Evolutionary conservation across 2,329 filamentous ascomycete species (phyloP).

Genomic region (Fusarium protoensiforme): DNA sequence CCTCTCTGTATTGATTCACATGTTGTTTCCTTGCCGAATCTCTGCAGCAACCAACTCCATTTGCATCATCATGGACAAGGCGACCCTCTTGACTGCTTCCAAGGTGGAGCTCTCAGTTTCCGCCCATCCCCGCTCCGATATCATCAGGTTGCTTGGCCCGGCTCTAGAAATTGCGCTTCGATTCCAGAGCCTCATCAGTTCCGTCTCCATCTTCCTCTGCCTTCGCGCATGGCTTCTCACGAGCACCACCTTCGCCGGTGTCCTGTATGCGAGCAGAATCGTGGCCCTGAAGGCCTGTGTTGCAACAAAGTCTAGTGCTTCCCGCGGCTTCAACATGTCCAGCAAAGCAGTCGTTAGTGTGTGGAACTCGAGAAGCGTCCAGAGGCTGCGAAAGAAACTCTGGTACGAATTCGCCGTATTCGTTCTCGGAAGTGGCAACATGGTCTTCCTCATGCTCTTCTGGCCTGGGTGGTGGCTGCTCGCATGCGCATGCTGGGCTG

Average conservation of each 20-base stretch:
- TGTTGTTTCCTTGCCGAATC: neutral
- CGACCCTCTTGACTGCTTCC: conserved; percentile 53
- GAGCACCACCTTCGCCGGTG: conserved; percentile 38
- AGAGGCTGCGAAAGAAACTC: conserved; percentile 57
- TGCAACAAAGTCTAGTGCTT: conserved; percentile 44
- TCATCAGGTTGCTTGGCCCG: conserved; percentile 49
- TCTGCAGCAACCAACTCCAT: conserved; percentile 13
- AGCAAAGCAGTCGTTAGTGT: conserved; percentile 40
- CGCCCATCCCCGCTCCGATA: conserved; percentile 44
- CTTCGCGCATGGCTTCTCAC: conserved; percentile 47
- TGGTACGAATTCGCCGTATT: conserved; percentile 64
- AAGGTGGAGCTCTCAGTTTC: conserved; percentile 47
- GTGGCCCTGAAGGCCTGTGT: conserved; percentile 42
- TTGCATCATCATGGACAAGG: conserved; percentile 46
- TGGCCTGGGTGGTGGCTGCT: conserved; percentile 69
- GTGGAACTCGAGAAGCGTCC: conserved; percentile 53
- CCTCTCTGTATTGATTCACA: conserved; percentile 1
- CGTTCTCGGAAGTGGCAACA: conserved; percentile 62
- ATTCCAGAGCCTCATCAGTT: conserved; percentile 49
- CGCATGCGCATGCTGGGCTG: conserved; percentile 47
- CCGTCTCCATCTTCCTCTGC: conserved; percentile 46
- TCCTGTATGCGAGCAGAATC: conserved; percentile 40
- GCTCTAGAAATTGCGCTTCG: conserved; percentile 48
- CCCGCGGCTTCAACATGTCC: conserved; percentile 45
- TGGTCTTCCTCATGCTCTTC: conserved; percentile 61